Evolutionary conservation across 148 eudicot species (phyloP), one percentile per base, ranked within the genome.

Genomic region (Chenopodium formosanum): DNA sequence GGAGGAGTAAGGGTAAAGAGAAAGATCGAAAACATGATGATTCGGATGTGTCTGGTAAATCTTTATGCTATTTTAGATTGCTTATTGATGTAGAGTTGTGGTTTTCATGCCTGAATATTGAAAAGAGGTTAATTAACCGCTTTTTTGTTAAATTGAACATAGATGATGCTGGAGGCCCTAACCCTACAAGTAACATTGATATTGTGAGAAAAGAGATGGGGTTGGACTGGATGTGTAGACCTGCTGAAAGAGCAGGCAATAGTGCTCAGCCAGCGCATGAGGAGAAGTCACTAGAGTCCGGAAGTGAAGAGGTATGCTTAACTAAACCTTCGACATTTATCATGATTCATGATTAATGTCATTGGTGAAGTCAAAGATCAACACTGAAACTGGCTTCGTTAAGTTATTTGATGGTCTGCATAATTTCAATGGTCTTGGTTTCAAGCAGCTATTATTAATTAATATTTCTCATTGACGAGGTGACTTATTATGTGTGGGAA

Each of bases 181-280:
- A 56, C 25, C 77, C 83, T 10, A 29, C 25, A 27, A 78, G 77
- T 62, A 79, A 76, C 52, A 80, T 87, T 56, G 83, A 88, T 80
- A 87, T 85, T 72, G 87, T 88, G 62, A 87, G 99, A 84, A 89
- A 89, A 78, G 95, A 94, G 73, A 89, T 91, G 89, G 99, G 99
- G 71, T 88, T 96, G 73, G 99, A 94, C 12, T 96, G 98, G 98
- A 96, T 96, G 99, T 91, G 90, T 74, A 90, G 88, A 79, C 94
- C 98, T 2, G 91, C 86, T 80, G 95, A 89, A 1, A 86, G 67
- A 66, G 25, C 48, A 10, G 88, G 80, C 60, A 83, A 78, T 66
- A 86, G 81, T 82, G 69, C 83, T 58, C 70, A 72, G 48, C 67
- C 81, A 13, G 69, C 82, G 78, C 66, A 40, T 74, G 87, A 81